Base-by-base conservation (phyloP, 2,329 filamentous ascomycete genomes). In the Zelopaecilomyces penicillatus region DNA sequence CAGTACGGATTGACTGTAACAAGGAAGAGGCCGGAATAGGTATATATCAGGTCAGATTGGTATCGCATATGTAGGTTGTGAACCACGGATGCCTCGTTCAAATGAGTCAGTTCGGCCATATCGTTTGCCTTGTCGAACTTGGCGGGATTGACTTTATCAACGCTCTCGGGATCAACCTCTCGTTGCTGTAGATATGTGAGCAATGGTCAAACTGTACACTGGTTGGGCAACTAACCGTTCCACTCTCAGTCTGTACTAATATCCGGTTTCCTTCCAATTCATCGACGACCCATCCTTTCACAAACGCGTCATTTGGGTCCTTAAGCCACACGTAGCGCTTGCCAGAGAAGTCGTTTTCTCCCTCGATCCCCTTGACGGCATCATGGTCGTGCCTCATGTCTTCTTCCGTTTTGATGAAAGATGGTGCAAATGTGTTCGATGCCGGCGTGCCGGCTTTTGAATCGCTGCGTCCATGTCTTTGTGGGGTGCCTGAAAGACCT, bases 91-190 rank as follows among this genome's bases (percentile, higher is more conserved):
- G 91, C 87, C 68, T 98, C 93, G 66, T 98, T 98, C 52, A 98
- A 73, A 65, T 98, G 93, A 5, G 93, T 98, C 59, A 98, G 76
- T 65, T 98, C 93, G 27, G 94, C 93, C 93, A 98, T 98, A 65
- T 98, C 94, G 69, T 94, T 89, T 52, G 91, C 91, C 68, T 96
- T 98, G 76, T 98, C 93, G 69, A 98, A 98, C 64, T 98, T 98
- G 59, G 91, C 91, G 39, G 93, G 93, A 67, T 98, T 98, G 71
- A 98, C 94, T 68, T 96, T 97, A 74, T 98, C 94, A 54, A 96
- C 89, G 56, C 82, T 85, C 57, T 97, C 90, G 42, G 78, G 69
- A 53, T 91, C 83, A 41, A 93, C 83, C 60, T 95, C 86, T 54
- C 88, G 83, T 80, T 95, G 88, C 82, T 93, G 54, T 29, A 30